Percentiles rank a stretch among this genome's conserved stretches.
Evolutionary conservation across 495 filamentous ascomycete genomes (phyloP).

Genomic region (Penicillium egyptiacum): DNA sequence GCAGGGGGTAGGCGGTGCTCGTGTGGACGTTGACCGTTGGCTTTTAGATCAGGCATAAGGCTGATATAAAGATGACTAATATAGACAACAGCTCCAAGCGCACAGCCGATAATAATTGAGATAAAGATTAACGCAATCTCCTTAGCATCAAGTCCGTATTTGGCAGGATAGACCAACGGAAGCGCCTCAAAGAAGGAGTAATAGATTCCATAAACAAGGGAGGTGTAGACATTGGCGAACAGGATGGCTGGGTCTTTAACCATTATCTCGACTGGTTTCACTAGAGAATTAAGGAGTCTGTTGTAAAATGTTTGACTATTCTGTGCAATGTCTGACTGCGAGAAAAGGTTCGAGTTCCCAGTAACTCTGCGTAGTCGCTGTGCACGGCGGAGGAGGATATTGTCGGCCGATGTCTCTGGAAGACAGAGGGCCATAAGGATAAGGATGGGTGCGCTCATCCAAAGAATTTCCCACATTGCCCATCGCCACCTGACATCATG

Average conservation of each 20-base stretch:
- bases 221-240: constrained; percentile 60
- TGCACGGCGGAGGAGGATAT: constrained; percentile 48
- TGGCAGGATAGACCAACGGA: constrained; percentile 30
- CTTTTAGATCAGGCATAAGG: neutral
- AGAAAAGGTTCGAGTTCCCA: constrained; percentile 34
- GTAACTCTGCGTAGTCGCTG: constrained; percentile 39
- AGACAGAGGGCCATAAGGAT: constrained; percentile 44
- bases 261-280: constrained; percentile 58
- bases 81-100: neutral
- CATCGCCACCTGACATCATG: constrained; percentile 46
- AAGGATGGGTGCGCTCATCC: constrained; percentile 40
- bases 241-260: constrained; percentile 58
- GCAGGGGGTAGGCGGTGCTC: constrained; percentile 1
- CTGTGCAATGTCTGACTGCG: constrained; percentile 48
- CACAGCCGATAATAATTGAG: neutral
- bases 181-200: constrained; percentile 53
- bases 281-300: neutral
- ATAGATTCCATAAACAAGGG: constrained; percentile 61
- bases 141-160: constrained; percentile 30
- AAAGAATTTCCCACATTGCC: constrained; percentile 52
- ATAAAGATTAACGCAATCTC: constrained; percentile 21
- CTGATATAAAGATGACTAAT: neutral
- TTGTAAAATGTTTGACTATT: neutral
- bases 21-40: neutral
- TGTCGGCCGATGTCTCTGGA: constrained; percentile 49